Evolutionary conservation across 305 asterid genomes (phyloP).

Genomic region (Lippia alba): DNA sequence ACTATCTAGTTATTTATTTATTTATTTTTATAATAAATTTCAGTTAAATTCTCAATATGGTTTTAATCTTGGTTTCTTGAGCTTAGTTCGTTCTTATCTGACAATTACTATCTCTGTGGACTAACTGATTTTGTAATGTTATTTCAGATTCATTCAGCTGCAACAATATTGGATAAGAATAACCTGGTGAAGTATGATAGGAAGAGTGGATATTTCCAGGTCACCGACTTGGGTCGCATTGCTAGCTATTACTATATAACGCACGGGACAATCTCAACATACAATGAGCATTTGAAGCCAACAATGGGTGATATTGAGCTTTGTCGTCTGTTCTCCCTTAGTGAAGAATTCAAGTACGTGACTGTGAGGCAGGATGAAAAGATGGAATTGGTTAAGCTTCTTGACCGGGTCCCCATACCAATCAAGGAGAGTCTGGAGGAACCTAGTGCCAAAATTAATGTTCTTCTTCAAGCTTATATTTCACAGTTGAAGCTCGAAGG

Average conservation of each 20-base stretch:
- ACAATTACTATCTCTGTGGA: slow-evolving; percentile 9
- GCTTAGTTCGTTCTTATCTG: slow-evolving; percentile 14
- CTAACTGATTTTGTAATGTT: slow-evolving; percentile 12
- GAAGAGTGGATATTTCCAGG: slow-evolving; percentile 98
- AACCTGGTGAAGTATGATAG: slow-evolving; percentile 90
- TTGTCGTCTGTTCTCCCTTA: slow-evolving; percentile 91
- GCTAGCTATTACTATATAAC: slow-evolving; percentile 94
- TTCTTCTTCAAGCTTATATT: slow-evolving; percentile 89
- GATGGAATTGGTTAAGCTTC: slow-evolving; percentile 91
- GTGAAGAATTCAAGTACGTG: slow-evolving; percentile 93
- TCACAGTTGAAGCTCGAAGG: slow-evolving; percentile 98
- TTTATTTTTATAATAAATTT: background rate
- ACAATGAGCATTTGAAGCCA: slow-evolving; percentile 91
- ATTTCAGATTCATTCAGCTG: slow-evolving; percentile 93
- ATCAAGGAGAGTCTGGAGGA: slow-evolving; percentile 93
- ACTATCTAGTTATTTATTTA: background rate
- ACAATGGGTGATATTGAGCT: slow-evolving; percentile 98
- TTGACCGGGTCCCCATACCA: slow-evolving; percentile 90
- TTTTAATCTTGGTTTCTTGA: slow-evolving; percentile 12
- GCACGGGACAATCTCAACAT: slow-evolving; percentile 84
- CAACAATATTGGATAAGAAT: slow-evolving; percentile 76
- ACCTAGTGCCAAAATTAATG: slow-evolving; percentile 94
- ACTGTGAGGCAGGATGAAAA: slow-evolving; percentile 96
- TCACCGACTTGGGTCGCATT: slow-evolving; percentile 96
- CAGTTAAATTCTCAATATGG: background rate